Evolutionary conservation across 108 stramenopile genomes (phyloP).

Genomic region (Mediolabrus comicus): DNA sequence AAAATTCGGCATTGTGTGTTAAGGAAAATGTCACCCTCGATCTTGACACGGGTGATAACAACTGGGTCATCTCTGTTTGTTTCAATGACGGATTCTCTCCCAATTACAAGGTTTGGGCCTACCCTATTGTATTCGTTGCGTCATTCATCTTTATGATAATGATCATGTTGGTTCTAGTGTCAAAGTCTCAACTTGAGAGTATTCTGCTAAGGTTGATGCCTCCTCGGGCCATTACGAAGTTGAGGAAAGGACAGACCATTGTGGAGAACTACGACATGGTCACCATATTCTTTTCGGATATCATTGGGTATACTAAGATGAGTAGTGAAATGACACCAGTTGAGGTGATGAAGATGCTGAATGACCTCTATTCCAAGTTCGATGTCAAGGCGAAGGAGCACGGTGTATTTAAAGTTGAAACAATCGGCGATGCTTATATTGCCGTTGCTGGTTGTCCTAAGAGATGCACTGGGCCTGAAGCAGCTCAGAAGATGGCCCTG

Average conservation of each 20-base stretch:
- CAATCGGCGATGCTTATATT: slow-evolving; percentile 57
- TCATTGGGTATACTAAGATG: slow-evolving; percentile 45
- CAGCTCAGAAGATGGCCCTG: slow-evolving; percentile 34
- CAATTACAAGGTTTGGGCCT: slow-evolving; percentile 26
- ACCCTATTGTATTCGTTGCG: slow-evolving; percentile 12
- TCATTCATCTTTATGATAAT: slow-evolving; percentile 18
- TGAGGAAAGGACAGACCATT: slow-evolving; percentile 30
- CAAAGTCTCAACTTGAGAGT: slow-evolving; percentile 22
- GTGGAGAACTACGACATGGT: slow-evolving; percentile 32
- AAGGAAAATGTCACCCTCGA: slow-evolving; percentile 29
- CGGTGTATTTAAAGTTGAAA: slow-evolving; percentile 60
- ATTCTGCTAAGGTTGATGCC: slow-evolving; percentile 34
- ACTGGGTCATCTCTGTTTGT: slow-evolving; percentile 35
- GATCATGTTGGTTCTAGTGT: slow-evolving; percentile 29
- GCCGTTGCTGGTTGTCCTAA: slow-evolving; percentile 32
- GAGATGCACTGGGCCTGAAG: slow-evolving; percentile 27
- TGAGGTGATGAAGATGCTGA: slow-evolving; percentile 52
- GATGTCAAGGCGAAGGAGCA: slow-evolving; percentile 35
- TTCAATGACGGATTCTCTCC: slow-evolving; percentile 32
- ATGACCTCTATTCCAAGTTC: slow-evolving; percentile 51
- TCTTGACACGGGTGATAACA: slow-evolving; percentile 31
- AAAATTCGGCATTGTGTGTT: slow-evolving; percentile 3
- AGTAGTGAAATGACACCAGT: slow-evolving; percentile 25
- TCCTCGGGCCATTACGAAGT: slow-evolving; percentile 21
- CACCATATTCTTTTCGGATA: slow-evolving; percentile 42